Evolutionary conservation across 495 filamentous ascomycete genomes (phyloP), one percentile per base, ranked within the genome.

Genomic region (Penicillium argentinense): DNA sequence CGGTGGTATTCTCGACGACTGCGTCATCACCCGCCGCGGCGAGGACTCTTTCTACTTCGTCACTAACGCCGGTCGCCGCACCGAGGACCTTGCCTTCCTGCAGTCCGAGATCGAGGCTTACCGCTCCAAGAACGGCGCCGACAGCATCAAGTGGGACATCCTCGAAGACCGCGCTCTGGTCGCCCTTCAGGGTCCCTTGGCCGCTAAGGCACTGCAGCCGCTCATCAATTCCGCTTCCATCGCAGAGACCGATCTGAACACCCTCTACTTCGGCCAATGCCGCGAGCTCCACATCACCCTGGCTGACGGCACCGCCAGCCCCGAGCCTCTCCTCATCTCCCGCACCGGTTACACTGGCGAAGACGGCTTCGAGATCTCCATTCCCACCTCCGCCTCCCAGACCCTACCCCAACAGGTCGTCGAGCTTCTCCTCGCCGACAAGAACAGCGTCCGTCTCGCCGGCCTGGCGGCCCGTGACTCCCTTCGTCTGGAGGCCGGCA

Each of bases 301-400:
- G 14, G 56, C 72, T 16, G 63, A 74, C 23, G 69, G 69, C 45
- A 64, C 65, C 23, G 57, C 66, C 34, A 53, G 65, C 11, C 68
- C 77, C 11, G 59, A 71, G n/a, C 75, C 76, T 0, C 69, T 96
- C 25, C 77, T 95, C 14, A 81, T 95, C 54, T 90, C 87, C 52
- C 79, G 93, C 30, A 92, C 85, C 9, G 93, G 93, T 1, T 98
- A 98, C 71, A 98, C 93, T 0, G 93, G 93, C 44, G 93, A 98
- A 71, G 93, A 98, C 63, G 93, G 93, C 19, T 98, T 98, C 69
- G 93, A 98, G 74, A 91, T 98, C 57, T 90, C 87, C 24, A 85
- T 96, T 49, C 82, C 84, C 0, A 72, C 73, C 3, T 24, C 71
- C 51, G 39, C 67, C 74, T 51, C 55, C 43, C 48, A 70, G 8